A percentile compares a stretch with the other conserved stretches of the same genome.
These are phyloP conservation scores for Lotus japonicus DNA, from an alignment of 306 rosid genomes.

Conservation along the genomic window DNA sequence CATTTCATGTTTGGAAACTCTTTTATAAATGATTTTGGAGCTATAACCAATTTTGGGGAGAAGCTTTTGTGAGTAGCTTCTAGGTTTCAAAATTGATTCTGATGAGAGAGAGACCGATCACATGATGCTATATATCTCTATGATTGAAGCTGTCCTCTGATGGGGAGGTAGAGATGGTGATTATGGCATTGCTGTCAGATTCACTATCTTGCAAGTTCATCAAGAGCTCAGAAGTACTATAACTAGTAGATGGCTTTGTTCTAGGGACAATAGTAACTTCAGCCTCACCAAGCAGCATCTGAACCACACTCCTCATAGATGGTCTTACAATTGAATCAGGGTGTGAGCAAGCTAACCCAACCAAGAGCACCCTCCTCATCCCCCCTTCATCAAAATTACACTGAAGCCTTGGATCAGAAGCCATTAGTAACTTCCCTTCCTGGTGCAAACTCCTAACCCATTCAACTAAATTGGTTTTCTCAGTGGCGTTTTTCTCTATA, in stretches of 20 bases:
- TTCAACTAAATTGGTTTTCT: conserved; percentile 64
- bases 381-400: conserved; percentile 59
- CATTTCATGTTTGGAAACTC: too few relatives aligned
- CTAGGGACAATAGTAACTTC: conserved; percentile 69
- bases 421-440: conserved; percentile 60
- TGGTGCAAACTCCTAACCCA: conserved; percentile 82
- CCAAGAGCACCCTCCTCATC: conserved; percentile 53
- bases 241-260: conserved; percentile 55
- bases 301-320: conserved; percentile 67
- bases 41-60: too few relatives aligned
- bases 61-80: too few relatives aligned
- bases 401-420: conserved; percentile 49
- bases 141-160: conserved; percentile 44
- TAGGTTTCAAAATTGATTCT: too few relatives aligned
- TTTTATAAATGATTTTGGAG: too few relatives aligned
- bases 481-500: conserved; percentile 62
- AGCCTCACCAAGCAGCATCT: conserved; percentile 72
- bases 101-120: neutral
- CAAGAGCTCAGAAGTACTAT: conserved; percentile 60
- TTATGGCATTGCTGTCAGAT: conserved; percentile 61
- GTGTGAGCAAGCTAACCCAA: conserved; percentile 76
- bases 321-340: conserved; percentile 72
- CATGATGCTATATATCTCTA: conserved; percentile 28
- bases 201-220: conserved; percentile 68
- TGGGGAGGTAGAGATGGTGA: conserved; percentile 51